Evolutionary conservation across 2,329 filamentous ascomycete genomes (phyloP).

Genomic region (Coleophoma cylindrospora): DNA sequence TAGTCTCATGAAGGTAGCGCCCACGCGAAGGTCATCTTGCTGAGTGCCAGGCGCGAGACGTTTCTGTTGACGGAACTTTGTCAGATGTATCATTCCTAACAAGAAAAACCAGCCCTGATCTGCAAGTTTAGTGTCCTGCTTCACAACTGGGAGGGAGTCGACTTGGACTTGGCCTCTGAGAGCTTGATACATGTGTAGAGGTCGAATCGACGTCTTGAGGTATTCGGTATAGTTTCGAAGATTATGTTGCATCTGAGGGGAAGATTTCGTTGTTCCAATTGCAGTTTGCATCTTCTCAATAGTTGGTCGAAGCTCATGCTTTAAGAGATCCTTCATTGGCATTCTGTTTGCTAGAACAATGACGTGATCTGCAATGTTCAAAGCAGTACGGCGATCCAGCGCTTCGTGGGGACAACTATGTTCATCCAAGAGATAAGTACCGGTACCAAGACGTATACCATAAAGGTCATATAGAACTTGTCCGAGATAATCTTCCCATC

Average conservation of each 20-base stretch:
- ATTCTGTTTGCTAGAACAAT: constrained; percentile 76
- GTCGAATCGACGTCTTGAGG: constrained; percentile 79
- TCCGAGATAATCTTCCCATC: constrained; percentile 80
- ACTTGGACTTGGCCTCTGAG: constrained; percentile 73
- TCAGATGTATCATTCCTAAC: constrained; percentile 80
- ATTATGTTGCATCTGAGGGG: constrained; percentile 81
- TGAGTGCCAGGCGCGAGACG: constrained; percentile 27
- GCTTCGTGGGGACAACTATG: constrained; percentile 75
- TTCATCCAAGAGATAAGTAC: constrained; percentile 63
- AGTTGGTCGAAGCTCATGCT: constrained; percentile 82
- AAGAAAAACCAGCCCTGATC: constrained; percentile 89
- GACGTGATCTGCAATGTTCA: constrained; percentile 79
- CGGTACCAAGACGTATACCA: constrained; percentile 70
- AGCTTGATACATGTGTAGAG: constrained; percentile 73
- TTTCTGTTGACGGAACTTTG: constrained; percentile 58
- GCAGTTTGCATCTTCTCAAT: constrained; percentile 92
- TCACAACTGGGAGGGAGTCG: constrained; percentile 64
- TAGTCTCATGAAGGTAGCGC: constrained; percentile 30
- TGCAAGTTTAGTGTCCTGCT: constrained; percentile 66
- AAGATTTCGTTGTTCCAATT: constrained; percentile 73
- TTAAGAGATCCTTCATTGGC: constrained; percentile 85
- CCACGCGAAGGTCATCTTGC: constrained; percentile 31
- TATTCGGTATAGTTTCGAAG: constrained; percentile 76
- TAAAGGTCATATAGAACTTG: constrained; percentile 82
- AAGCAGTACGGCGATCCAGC: constrained; percentile 74